Evolutionary conservation across 345 rosid genomes (phyloP).

Genomic region (Erodium maritimum): DNA sequence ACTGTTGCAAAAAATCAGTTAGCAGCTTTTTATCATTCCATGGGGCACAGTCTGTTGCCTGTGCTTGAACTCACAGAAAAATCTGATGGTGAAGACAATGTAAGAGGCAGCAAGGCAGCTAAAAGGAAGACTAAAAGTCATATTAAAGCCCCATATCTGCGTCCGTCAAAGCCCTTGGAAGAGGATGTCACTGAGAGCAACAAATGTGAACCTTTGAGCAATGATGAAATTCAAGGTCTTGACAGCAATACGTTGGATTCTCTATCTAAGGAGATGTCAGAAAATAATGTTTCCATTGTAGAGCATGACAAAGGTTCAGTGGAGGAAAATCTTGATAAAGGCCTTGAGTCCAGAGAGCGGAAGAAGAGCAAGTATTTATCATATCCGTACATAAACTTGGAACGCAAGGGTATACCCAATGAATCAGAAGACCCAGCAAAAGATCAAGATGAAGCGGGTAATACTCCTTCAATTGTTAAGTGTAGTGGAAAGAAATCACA

Average conservation of each 20-base stretch:
- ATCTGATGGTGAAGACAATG: constrained; percentile 15
- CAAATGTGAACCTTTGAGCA: constrained; percentile 3
- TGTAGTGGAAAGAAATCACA: constrained; percentile 42
- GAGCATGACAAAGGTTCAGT: constrained; percentile 8
- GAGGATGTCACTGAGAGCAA: constrained; percentile 6
- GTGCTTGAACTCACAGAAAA: constrained; percentile 26
- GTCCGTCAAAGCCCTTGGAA: constrained; percentile 8
- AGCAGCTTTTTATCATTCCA: constrained; percentile 43
- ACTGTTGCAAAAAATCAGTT: constrained; percentile 30
- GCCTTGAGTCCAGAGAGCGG: constrained; percentile 40
- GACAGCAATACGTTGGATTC: constrained; percentile 7
- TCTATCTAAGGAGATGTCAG: constrained; percentile 8
- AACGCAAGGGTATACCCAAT: constrained; percentile 11
- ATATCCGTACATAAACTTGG: constrained; percentile 50
- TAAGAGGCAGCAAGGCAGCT: constrained; percentile 3
- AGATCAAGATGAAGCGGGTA: constrained; percentile 23
- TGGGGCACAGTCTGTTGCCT: constrained; percentile 46
- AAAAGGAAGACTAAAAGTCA: constrained; percentile 7
- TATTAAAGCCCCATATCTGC: constrained; percentile 5
- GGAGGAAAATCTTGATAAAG: constrained; percentile 16
- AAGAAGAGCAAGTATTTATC: constrained; percentile 64
- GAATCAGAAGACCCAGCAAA: constrained; percentile 19
- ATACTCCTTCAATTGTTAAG: constrained; percentile 41
- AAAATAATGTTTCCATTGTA: constrained; percentile 3
- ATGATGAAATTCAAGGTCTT: constrained; percentile 17